Percentiles rank a stretch among this genome's conserved stretches.
These are phyloP conservation scores for Komagataella ulmi DNA, from an alignment of 805 yeast species.

Conservation along the genomic window DNA sequence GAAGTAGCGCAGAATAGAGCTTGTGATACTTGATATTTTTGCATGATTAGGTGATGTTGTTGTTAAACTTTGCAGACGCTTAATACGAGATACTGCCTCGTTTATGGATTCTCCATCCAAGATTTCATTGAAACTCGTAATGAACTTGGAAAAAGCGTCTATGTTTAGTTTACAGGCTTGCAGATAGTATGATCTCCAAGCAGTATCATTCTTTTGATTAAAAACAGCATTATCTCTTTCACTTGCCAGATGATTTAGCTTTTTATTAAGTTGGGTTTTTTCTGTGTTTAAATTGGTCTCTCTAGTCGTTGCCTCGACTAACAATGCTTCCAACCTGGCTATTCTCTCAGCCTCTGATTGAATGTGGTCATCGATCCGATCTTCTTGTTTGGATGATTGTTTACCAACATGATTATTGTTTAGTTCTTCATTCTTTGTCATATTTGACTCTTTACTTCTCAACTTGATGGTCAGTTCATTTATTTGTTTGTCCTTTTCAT, in stretches of 20 bases:
- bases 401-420: conserved; percentile 7
- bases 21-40: conserved; percentile 21
- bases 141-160: conserved; percentile 33
- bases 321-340: not conserved
- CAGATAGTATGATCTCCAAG: not conserved
- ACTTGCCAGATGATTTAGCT: conserved; percentile 8
- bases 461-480: conserved; percentile 1
- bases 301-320: conserved; percentile 1
- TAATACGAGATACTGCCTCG: conserved; percentile 43
- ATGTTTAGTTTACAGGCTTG: conserved; percentile 21
- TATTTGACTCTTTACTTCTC: not conserved
- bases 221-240: conserved; percentile 5
- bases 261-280: conserved; percentile 4
- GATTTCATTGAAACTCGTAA: conserved; percentile 35
- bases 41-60: conserved; percentile 1
- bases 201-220: not conserved
- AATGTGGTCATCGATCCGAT: conserved; percentile 3
- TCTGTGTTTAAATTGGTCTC: conserved; percentile 1
- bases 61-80: conserved; percentile 16
- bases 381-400: conserved; percentile 5
- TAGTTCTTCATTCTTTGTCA: conserved; percentile 5
- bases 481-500: not conserved
- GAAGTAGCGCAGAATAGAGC: conserved; percentile 26
- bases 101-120: conserved; percentile 44
- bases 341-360: not conserved